Evolutionary conservation across 2,329 filamentous ascomycete genomes (phyloP), one percentile per base, ranked within the genome.

Genomic region (Alternaria alternata): DNA sequence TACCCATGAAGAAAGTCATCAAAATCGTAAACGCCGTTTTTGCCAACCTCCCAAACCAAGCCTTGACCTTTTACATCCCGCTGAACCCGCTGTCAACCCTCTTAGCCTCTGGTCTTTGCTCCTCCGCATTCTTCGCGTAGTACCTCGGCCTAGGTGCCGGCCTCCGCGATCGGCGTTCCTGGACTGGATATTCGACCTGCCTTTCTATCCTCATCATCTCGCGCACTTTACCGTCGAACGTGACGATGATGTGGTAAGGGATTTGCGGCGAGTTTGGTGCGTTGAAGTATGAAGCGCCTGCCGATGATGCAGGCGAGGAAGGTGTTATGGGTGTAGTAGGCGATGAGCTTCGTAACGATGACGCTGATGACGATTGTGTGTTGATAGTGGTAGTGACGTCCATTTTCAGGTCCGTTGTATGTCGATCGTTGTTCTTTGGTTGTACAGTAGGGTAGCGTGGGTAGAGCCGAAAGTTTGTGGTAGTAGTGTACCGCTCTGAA

Each of bases 221-320:
- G 42, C 70, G 62, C 36, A 69, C 67, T 49, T 71, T 68, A n/a
- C 70, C 70, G 26, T 72, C 66, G 28, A 72, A 72, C 0, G 70
- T 72, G 11, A 72, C 70, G 52, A 72, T 69, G 52, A 72, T 72
- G 26, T 71, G 70, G 9, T 69, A 60, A 11, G 70, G 70, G 9
- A 72, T 44, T n/a, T 61, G 67, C 12, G 70, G 70, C 18, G 56
- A 59, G 24, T 53, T 52, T 20, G 56, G 55, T 5, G 57, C 61
- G 22, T 44, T 34, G 18, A 63, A 59, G 57, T 54, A 47, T 11
- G 53, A 59, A 18, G 36, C 42, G 3, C 44, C 32, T 20, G 46
- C 30, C 14, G 49, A 53, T n/a, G 62, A 55, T 30, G 62, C 43
- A 6, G 66, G 53, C 14, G 57, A 60, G 11, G 47, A 42, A 28